Conservation (phyloP, 352 stramenopile species). For the Phytopythium sindhum region DNA sequence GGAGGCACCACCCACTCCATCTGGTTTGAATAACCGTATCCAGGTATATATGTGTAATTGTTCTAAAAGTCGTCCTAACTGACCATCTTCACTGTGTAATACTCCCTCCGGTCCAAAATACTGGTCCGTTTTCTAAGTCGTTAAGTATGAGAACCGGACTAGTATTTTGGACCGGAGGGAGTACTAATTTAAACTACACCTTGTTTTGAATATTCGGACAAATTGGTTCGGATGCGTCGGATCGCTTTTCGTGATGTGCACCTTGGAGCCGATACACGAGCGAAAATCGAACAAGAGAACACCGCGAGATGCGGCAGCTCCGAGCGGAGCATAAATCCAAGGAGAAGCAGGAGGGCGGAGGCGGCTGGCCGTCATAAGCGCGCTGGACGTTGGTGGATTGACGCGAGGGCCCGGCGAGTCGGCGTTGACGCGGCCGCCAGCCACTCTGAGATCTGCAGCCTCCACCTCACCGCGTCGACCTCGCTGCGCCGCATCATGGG, state of each 20-base stretch:
- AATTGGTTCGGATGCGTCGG: not conserved
- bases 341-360: not conserved
- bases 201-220: not conserved
- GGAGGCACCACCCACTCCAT: not conserved
- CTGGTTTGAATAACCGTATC: not conserved
- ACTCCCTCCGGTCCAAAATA: too few relatives aligned
- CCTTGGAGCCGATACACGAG: not conserved
- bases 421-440: not conserved
- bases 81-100: too few relatives aligned
- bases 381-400: too few relatives aligned
- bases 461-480: not conserved
- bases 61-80: not conserved
- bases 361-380: too few relatives aligned
- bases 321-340: not conserved
- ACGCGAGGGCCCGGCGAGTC: not conserved
- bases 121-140: too few relatives aligned
- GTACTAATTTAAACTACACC: not conserved
- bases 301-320: not conserved
- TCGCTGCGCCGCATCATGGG: slow-evolving; percentile 37
- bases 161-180: too few relatives aligned
- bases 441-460: not conserved
- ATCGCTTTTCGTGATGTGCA: not conserved
- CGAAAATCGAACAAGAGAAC: slow-evolving; percentile 11
- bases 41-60: not conserved
- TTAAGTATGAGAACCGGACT: too few relatives aligned